phyloP scores from a whole-genome alignment of 768 basidiomycete genomes.

The Boletus tylopilopsis region DNA sequence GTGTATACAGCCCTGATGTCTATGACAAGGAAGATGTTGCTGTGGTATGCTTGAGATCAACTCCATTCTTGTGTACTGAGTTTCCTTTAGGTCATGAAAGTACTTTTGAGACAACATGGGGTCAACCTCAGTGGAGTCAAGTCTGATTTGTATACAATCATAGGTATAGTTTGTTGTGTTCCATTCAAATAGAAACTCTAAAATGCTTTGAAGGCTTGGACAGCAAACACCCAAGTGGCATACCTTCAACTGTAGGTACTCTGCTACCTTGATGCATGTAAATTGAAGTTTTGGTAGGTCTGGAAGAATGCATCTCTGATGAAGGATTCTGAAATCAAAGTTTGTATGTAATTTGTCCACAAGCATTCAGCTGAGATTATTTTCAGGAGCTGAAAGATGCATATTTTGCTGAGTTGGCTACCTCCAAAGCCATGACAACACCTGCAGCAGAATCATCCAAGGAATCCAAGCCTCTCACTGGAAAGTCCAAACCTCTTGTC shows the following conservation, averaged over 20 bases:
- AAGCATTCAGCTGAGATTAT: neutral
- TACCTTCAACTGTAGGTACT: conserved; percentile 59
- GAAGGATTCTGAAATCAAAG: conserved; percentile 61
- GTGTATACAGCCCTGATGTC: conserved; percentile 68
- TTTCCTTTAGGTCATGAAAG: conserved; percentile 54
- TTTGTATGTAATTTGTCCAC: conserved; percentile 17
- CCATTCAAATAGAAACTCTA: neutral
- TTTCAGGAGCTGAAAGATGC: conserved; percentile 59
- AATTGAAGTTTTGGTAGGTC: conserved; percentile 37
- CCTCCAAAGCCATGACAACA: conserved; percentile 24
- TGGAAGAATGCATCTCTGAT: conserved; percentile 66
- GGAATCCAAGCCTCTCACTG: conserved; percentile 13
- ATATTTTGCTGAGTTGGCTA: conserved; percentile 47
- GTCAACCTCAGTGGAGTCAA: conserved; percentile 66
- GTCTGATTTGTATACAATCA: conserved; percentile 61
- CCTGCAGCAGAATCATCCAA: conserved; percentile 21
- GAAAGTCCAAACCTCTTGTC: conserved; percentile 40
- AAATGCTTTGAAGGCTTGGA: conserved; percentile 61
- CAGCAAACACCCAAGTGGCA: conserved; percentile 73
- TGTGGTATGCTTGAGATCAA: conserved; percentile 35
- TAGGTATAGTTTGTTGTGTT: conserved; percentile 39
- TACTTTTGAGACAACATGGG: conserved; percentile 63
- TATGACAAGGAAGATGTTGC: conserved; percentile 60
- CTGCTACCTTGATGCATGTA: neutral
- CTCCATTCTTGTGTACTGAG: neutral